A percentile compares a stretch with the other conserved stretches of the same genome.
Conservation (phyloP, 257 asterid species). For the Verbascum thapsus region DNA sequence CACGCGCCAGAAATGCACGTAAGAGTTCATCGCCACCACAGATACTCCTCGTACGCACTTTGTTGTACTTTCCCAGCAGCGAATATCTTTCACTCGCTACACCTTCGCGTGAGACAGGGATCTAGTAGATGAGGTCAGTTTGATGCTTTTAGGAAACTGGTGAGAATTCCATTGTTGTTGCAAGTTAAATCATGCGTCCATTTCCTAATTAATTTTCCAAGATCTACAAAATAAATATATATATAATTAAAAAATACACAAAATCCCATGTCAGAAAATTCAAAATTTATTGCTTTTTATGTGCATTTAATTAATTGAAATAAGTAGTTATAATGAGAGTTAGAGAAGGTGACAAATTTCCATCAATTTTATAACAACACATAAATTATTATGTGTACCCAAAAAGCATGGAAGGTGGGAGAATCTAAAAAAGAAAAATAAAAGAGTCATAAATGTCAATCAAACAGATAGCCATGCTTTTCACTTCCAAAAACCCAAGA, state of each 20-base stretch:
- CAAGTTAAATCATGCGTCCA: slow-evolving; percentile 34
- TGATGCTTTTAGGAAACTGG: slow-evolving; percentile 41
- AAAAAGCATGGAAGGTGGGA: slow-evolving; percentile 45
- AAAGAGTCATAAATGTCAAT: slow-evolving; percentile 47
- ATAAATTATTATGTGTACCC: slow-evolving; percentile 26
- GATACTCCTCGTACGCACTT: slow-evolving; percentile 7
- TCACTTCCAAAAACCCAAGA: slow-evolving; percentile 57
- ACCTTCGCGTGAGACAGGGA: slow-evolving; percentile 36
- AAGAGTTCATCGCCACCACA: neutral
- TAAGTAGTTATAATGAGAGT: neutral
- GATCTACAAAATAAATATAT: too few species aligned
- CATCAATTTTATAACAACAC: neutral
- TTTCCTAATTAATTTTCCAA: slow-evolving; percentile 7
- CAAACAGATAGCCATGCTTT: slow-evolving; percentile 39
- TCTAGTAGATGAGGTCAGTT: slow-evolving; percentile 35
- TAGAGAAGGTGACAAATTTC: slow-evolving; percentile 20
- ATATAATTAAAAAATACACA: neutral
- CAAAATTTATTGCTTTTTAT: neutral
- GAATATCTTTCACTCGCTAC: neutral
- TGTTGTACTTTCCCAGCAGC: slow-evolving; percentile 6
- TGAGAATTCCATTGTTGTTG: slow-evolving; percentile 35
- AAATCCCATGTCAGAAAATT: slow-evolving; percentile 22
- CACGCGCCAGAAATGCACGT: slow-evolving; percentile 32
- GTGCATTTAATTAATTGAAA: neutral
- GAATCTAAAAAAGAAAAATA: slow-evolving; percentile 50